Evolutionary conservation across 495 filamentous ascomycete genomes (phyloP), one percentile per base, ranked within the genome.

Genomic region (Lindgomyces ingoldianus): DNA sequence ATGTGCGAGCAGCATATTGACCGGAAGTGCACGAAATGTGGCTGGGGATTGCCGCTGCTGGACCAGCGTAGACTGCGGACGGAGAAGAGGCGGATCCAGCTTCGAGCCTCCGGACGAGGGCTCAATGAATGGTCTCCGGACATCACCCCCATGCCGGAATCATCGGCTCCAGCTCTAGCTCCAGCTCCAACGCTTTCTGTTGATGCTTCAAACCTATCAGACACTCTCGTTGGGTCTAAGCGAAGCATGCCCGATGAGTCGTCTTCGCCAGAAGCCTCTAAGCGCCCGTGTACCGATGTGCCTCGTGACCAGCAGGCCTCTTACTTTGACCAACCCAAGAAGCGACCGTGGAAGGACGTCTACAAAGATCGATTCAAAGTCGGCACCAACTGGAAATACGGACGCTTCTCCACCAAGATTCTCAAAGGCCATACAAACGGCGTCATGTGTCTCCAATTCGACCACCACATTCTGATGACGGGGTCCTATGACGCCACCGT

Each of bases 1-100:
- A 98, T 99, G 93, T 99, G 94, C 72, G 93, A 97, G 78, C 94
- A 99, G 71, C 94, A 99, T 70, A 98, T 96, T 56, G 91, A 94
- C 69, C 83, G 93, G 51, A 98, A 96, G 74, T 99, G 94, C 77
- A 92, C 87, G 50, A 97, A 96, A 73, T 99, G 94, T 71, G 93
- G 95, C 16, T 96, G 91, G 92, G 94, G 94, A 2, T 74, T 99
- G 48, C 94, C 94, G 46, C 78, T 94, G 49, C 74, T 98, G 57
- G 94, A 98, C 68, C 83, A 91, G 60, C 96, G 95, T 74, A 83
- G 89, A 72, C 77, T 99, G 42, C 84, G 91, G 30, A 93, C 91
- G 62, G 88, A 91, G 65, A 97, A 94, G 73, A 83, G 91, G 51
- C 89, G 94, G 66, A 90, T 93, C 27, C 91, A 90, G 69, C 65